Percentiles rank a stretch among this genome's conserved stretches.
phyloP scores from a whole-genome alignment of 78 protist genomes.

The Chrysochromulina parva region DNA sequence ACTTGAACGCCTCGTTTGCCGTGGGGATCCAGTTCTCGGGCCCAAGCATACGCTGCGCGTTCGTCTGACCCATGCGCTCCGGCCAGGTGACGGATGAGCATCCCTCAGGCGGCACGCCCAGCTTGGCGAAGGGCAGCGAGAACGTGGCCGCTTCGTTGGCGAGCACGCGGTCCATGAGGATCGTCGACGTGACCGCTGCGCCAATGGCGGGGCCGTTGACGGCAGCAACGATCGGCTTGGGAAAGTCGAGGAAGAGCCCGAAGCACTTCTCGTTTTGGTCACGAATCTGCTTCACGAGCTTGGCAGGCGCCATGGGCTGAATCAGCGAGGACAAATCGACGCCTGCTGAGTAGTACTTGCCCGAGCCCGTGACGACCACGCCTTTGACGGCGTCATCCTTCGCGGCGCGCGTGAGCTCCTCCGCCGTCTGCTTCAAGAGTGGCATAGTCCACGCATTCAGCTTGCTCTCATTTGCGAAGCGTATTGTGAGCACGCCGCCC shows the following conservation, averaged over 20 bases:
- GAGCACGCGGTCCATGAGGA: not conserved
- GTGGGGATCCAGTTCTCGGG: not conserved
- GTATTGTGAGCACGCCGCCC: too few species aligned
- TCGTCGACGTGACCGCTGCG: conserved; percentile 12
- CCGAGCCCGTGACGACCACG: not conserved
- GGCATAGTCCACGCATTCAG: not conserved
- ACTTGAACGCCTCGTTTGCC: not conserved
- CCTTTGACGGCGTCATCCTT: not conserved
- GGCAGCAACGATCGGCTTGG: conserved; percentile 10
- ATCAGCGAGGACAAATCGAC: not conserved
- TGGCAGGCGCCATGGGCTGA: not conserved
- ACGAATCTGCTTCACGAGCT: not conserved
- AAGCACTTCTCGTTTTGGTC: not conserved
- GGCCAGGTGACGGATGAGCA: not conserved
- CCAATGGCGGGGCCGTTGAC: conserved; percentile 39
- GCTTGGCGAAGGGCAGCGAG: not conserved
- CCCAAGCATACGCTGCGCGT: not conserved
- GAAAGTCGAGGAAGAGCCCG: not conserved
- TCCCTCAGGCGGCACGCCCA: conserved; percentile 9
- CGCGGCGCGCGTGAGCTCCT: not conserved
- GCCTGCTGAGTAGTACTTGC: not conserved
- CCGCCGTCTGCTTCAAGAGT: not conserved
- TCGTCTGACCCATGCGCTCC: not conserved
- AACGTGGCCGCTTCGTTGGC: not conserved
- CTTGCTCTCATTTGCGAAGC: not conserved